phyloP scores from a whole-genome alignment of 257 asterid species.

The Pogostemon cablin region DNA sequence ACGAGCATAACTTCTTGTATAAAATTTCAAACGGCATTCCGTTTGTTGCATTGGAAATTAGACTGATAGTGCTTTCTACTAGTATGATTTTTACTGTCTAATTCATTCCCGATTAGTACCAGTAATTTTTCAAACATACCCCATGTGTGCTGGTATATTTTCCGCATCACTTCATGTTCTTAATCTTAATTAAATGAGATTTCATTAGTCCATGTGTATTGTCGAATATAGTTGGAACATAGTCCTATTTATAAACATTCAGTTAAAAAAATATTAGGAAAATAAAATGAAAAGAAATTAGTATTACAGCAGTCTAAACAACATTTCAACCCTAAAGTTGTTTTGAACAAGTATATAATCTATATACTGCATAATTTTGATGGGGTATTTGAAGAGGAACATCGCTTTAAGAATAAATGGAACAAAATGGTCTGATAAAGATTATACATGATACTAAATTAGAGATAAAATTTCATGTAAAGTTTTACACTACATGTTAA shows the following conservation, averaged over 20 bases:
- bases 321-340: conserved; percentile 6
- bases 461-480: background rate
- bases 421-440: background rate
- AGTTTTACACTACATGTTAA: background rate
- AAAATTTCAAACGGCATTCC: too few species aligned
- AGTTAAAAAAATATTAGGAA: background rate
- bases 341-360: background rate
- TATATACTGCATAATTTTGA: background rate
- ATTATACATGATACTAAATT: background rate
- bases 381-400: background rate
- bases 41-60: too few species aligned
- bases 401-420: background rate
- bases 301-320: background rate
- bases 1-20: too few species aligned
- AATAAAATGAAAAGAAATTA: background rate
- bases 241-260: conserved; percentile 52
- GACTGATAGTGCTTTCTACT: too few species aligned
- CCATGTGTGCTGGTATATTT: too few species aligned
- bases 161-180: too few species aligned
- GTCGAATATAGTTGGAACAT: conserved; percentile 91
- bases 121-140: too few species aligned
- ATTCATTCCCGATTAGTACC: too few species aligned
- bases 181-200: too few species aligned
- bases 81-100: too few species aligned
- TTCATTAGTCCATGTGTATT: conserved; percentile 28